These are phyloP conservation scores for Candolleomyces efflorescens DNA, from an alignment of 768 basidiomycete species.

Conservation along the genomic window DNA sequence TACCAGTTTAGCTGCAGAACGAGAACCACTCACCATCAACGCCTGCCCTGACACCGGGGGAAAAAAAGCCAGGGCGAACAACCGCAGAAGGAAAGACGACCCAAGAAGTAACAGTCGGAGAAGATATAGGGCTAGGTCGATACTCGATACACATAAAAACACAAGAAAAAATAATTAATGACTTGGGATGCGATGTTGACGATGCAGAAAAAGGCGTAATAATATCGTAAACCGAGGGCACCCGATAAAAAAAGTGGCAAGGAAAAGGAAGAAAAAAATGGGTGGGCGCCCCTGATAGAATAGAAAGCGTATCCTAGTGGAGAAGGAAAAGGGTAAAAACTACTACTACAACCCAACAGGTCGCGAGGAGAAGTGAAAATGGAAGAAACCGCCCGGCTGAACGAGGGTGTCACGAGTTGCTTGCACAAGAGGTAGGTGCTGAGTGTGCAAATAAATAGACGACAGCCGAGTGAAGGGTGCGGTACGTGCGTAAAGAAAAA, in stretches of 20 bases:
- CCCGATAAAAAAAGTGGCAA: background rate
- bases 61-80: background rate
- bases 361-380: background rate
- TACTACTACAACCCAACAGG: background rate
- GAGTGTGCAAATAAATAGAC: constrained; percentile 3
- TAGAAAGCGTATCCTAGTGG: background rate
- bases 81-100: background rate
- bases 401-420: background rate
- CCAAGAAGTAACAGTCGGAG: background rate
- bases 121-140: background rate
- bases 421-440: background rate
- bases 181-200: too few relatives aligned
- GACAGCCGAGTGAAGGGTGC: background rate
- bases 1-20: background rate
- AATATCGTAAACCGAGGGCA: background rate
- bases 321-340: background rate
- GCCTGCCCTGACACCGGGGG: background rate
- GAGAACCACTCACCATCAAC: background rate
- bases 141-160: background rate
- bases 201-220: background rate
- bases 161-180: too few relatives aligned
- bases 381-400: background rate
- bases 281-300: constrained; percentile 1
- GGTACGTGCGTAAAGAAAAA: background rate
- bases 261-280: background rate